Evolutionary conservation across 176 grass and related monocot species (phyloP).

Genomic region (Hyparrhenia diplandra): DNA sequence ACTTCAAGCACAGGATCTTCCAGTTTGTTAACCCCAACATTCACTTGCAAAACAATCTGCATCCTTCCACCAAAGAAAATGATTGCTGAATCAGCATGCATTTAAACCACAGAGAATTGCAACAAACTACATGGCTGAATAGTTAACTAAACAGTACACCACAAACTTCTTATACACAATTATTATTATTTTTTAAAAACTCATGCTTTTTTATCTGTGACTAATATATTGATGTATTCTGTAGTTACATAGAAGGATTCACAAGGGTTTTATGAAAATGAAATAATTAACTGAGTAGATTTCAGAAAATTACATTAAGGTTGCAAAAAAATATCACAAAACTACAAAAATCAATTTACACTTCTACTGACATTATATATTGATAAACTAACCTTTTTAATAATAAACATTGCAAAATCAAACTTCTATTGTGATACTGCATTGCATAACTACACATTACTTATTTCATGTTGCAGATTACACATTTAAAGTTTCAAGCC

Average conservation of each 20-base stretch:
- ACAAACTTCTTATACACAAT: slow-evolving; percentile 1
- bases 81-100: slow-evolving; percentile 37
- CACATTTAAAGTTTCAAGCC: neutral
- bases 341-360: neutral
- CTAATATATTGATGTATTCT: neutral
- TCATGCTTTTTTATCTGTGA: neutral
- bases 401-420: neutral
- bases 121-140: neutral
- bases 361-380: neutral
- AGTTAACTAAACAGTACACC: neutral
- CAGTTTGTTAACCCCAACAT: slow-evolving; percentile 77
- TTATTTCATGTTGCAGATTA: neutral
- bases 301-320: neutral
- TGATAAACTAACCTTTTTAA: neutral
- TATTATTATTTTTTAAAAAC: neutral
- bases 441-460: neutral
- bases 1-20: slow-evolving; percentile 88
- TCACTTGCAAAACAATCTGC: slow-evolving; percentile 97
- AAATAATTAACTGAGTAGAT: neutral
- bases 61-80: slow-evolving; percentile 69
- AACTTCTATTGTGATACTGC: neutral
- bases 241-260: neutral
- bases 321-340: neutral
- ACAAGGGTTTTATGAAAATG: slow-evolving; percentile 6
- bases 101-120: slow-evolving; percentile 15